Conservation (phyloP, 495 filamentous ascomycete genomes). For the Cudoniella acicularis region DNA sequence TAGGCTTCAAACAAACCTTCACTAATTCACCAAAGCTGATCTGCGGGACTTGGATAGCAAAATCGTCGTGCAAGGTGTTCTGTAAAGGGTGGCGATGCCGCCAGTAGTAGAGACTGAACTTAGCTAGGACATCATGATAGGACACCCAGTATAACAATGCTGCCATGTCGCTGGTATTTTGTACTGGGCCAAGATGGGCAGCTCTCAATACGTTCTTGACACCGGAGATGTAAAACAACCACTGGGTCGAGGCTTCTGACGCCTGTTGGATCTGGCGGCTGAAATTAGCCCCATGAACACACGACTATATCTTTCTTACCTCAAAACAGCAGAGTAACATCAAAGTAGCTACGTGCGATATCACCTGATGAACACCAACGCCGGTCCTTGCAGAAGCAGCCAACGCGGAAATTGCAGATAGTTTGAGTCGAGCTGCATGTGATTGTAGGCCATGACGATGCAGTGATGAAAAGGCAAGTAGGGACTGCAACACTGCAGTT, state of each 20-base stretch:
- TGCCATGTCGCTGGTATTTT: constrained; percentile 18
- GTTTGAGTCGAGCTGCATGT: constrained; percentile 32
- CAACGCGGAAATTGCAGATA: constrained; percentile 26
- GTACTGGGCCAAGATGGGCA: neutral
- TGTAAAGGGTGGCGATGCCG: too few relatives aligned
- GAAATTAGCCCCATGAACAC: too few relatives aligned
- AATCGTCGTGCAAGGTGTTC: too few relatives aligned
- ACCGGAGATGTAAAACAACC: constrained; percentile 11
- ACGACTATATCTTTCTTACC: too few relatives aligned
- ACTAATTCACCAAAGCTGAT: too few relatives aligned
- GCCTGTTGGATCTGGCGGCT: constrained; percentile 25
- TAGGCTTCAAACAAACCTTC: too few relatives aligned
- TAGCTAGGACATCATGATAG: neutral
- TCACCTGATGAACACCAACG: constrained; percentile 33
- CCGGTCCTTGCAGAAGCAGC: constrained; percentile 16
- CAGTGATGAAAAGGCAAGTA: constrained; percentile 32
- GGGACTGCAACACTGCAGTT: constrained; percentile 24
- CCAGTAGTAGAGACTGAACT: constrained; percentile 1
- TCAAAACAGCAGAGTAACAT: constrained; percentile 37
- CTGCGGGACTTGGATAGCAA: too few relatives aligned
- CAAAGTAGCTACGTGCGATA: constrained; percentile 33
- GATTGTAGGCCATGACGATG: constrained; percentile 26
- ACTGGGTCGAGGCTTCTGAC: constrained; percentile 25
- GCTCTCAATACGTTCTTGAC: neutral
- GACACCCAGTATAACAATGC: constrained; percentile 19